Evolutionary conservation across 2,329 filamentous ascomycete species (phyloP), one percentile per base, ranked within the genome.

Genomic region (Fusarium pseudocircinatum): DNA sequence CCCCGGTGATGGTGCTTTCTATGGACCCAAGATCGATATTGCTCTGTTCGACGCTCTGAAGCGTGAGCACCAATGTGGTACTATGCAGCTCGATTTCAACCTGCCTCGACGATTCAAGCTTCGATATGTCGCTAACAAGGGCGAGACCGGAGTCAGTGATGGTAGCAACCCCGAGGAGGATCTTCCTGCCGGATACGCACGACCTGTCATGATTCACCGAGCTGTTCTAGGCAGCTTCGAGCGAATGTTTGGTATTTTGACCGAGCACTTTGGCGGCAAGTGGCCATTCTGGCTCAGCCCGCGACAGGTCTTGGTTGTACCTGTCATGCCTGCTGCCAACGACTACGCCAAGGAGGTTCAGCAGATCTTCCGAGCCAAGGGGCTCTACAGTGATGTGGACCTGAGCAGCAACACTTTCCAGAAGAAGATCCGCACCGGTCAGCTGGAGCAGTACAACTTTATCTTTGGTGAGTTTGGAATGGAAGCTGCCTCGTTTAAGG

Each of bases 21-120:
- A 99, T 82, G 96, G 96, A 4, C 96, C 96, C 58, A 99, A 99
- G 89, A 97, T 98, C 77, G 96, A 99, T 78, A 96, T 99, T 79
- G 97, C 94, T 70, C 95, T 99, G 79, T 92, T 91, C 58, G 96
- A 98, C 83, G 94, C 94, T 50, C 86, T 98, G 75, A 91, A 91
- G 83, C 90, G 95, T 81, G 94, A 83, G 61, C 80, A 81, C 71
- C 82, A 84, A 77, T 83, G 82, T 71, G 82, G 96, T 77, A 98
- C 96, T 18, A 97, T 98, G 76, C 96, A 98, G 84, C 93, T 97
- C 80, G 95, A 95, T 82, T 98, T 98, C 84, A 93, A 94, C 79
- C 89, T 98, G 66, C 82, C 82, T 37, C 78, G 78, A 66, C 80
- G 82, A 46, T 84, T 84, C 79, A 83, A 83, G 78, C 80, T 84